A percentile compares a stretch with the other conserved stretches of the same genome.
Conservation (phyloP, 495 filamentous ascomycete genomes). For the Penicillium diatomitis region DNA sequence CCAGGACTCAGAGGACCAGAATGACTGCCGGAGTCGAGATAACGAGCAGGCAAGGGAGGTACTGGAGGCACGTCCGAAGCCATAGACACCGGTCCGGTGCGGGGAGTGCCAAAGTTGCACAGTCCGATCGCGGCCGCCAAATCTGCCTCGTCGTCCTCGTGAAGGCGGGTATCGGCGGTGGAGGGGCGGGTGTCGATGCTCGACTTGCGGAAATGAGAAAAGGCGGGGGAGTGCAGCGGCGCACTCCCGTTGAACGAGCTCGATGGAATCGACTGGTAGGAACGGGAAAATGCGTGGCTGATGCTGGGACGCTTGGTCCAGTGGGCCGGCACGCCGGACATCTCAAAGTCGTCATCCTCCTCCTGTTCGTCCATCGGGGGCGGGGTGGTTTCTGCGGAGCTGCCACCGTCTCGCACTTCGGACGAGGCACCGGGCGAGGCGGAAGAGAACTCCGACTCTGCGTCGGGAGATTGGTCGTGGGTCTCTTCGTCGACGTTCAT, state of each 20-base stretch:
- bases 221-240: constrained; percentile 37
- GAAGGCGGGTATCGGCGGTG: constrained; percentile 50
- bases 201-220: constrained; percentile 40
- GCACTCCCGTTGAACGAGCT: constrained; percentile 40
- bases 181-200: constrained; percentile 56
- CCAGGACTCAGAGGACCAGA: constrained; percentile 16
- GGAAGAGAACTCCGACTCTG: constrained; percentile 71
- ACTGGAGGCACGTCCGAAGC: constrained; percentile 77
- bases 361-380: constrained; percentile 42
- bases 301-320: constrained; percentile 40
- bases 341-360: constrained; percentile 33
- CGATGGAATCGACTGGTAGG: constrained; percentile 70
- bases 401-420: constrained; percentile 58
- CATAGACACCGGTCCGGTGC: constrained; percentile 58
- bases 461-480: constrained; percentile 51
- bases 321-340: constrained; percentile 28
- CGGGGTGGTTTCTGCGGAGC: constrained; percentile 49
- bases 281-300: constrained; percentile 66
- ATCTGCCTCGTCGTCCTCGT: constrained; percentile 51
- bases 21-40: constrained; percentile 29
- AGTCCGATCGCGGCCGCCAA: constrained; percentile 87
- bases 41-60: constrained; percentile 63
- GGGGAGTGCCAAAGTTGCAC: constrained; percentile 83
- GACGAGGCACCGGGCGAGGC: constrained; percentile 73
- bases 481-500: constrained; percentile 66